Conservation (phyloP, 2,329 filamentous ascomycete species). For the Epichloe typhina region DNA sequence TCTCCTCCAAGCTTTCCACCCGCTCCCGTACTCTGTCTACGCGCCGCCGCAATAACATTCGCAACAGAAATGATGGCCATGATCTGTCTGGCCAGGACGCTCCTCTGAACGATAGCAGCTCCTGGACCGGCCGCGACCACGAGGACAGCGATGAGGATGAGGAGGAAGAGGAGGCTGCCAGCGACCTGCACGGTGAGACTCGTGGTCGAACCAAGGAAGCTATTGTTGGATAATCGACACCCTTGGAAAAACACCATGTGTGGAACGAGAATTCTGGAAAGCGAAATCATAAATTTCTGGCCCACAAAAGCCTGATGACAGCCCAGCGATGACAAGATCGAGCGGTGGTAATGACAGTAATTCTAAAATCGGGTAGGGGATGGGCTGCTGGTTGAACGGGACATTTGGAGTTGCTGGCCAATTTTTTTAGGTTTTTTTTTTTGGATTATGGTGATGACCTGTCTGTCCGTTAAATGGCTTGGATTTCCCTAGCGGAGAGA, state of each 20-base stretch:
- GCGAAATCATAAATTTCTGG: not conserved
- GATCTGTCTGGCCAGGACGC: slow-evolving; percentile 76
- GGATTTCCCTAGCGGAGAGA: slow-evolving; percentile 13
- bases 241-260: not conserved
- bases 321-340: not conserved
- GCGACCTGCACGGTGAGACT: slow-evolving; percentile 40
- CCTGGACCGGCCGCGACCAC: slow-evolving; percentile 65
- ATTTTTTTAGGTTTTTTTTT: not conserved
- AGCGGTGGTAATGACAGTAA: slow-evolving; percentile 6
- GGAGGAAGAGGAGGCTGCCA: slow-evolving; percentile 43
- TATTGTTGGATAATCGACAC: slow-evolving; percentile 27
- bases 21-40: slow-evolving; percentile 80
- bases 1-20: slow-evolving; percentile 74
- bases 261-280: not conserved
- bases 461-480: slow-evolving; percentile 7
- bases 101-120: slow-evolving; percentile 64
- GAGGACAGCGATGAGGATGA: slow-evolving; percentile 54
- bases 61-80: slow-evolving; percentile 53
- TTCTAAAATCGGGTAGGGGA: not conserved
- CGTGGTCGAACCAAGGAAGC: slow-evolving; percentile 42
- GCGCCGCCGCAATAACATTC: slow-evolving; percentile 62
- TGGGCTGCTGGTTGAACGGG: slow-evolving; percentile 10
- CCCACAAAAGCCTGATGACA: not conserved
- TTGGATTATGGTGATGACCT: slow-evolving; percentile 1
- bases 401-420: slow-evolving; percentile 14